Evolutionary conservation across 1,284 basidiomycete genomes (phyloP), one percentile per base, ranked within the genome.

Genomic region (Pseudozyma pruni): DNA sequence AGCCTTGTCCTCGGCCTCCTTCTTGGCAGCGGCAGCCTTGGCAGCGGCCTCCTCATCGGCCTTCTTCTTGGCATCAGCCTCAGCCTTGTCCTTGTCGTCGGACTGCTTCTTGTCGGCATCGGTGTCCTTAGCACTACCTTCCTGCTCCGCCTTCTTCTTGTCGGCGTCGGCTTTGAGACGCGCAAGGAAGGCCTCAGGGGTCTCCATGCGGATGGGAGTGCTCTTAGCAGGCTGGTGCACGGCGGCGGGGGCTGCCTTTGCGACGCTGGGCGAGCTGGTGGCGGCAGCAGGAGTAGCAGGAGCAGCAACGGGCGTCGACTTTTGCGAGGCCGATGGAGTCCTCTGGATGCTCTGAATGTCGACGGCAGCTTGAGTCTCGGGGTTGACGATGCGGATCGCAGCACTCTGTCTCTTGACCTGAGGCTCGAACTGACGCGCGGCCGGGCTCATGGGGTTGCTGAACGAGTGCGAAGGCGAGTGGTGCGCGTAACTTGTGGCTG

Each of bases 331-430:
- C 17, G 68, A 55, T 0, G 72, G 68, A 10, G 64, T 64, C 35
- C 54, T 44, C 49, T 64, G 60, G 16, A 78, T 66, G 42, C 73
- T 72, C 50, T 72, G 75, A 13, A 80, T 43, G 33, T 81, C 79
- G 35, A 82, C 59, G 31, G 76, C 64, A 16, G 78, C 64, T 53
- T 80, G 75, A n/a, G 80, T 82, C 41, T 81, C 76, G 19, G 80
- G 80, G 63, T 82, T 80, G 43, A 82, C 80, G 47, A 82, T 82
- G 42, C 73, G 74, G 43, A 82, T 79, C 29, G 80, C 80, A 42
- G 74, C 75, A 62, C 75, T 79, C 48, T 64, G 66, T 27, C 78
- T 64, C 74, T 80, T 81, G 42, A 73, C 69, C 52, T 67, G 61
- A 16, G 79, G 79, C 70, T 81, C 80, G 48, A 82, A 82, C 45